Base-by-base conservation (phyloP, 768 basidiomycete species). In the Mycena pura region DNA sequence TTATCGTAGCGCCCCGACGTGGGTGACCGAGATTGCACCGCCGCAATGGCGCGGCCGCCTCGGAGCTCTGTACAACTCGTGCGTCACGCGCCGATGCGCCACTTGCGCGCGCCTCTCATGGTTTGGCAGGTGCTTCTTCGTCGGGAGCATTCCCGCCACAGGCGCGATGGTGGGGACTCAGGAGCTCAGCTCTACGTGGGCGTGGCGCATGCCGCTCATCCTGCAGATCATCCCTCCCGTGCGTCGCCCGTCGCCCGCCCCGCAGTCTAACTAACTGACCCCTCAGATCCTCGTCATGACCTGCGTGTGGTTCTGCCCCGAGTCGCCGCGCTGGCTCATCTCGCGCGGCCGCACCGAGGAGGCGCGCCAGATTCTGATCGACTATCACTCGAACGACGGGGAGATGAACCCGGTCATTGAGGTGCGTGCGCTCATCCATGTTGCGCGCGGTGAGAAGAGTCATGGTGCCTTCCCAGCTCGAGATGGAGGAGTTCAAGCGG, bases 191-290 rank as follows among this genome's bases (percentile, higher is more conserved):
- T 80, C 68, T 46, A 74, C 79, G 11, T 88, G 84, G 85, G 74
- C 84, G 28, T 90, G 88, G 87, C 82, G 89, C 52, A 74, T 87
- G 39, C 86, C 86, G 7, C 83, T 85, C 15, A 58, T 85, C 25
- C 75, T 86, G 6, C 85, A 89, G 74, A 57, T 71, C 34, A 57
- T 43, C n/a, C 70, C 70, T 45, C 70, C 70, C 14, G 64, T 69
- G 27, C 13, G 51, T 53, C 40, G 7, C 13, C 14, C 36, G 22
- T 5, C 38, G 43, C 19, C 9, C 2, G 32, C 10, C 19, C 15
- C 14, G 24, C 10, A 1, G 19, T 38, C 5, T 25, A 28, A 13
- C 17, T 24, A 14, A 34, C 31, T 8, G n/a, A 14, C 9, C 21
- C n/a, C 1, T 13, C 21, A 69, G 68, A 45, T 78, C 4, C 68